These are phyloP conservation scores for Erigeron philadelphicus DNA, from an alignment of 140 eudicot genomes.

Conservation along the genomic window DNA sequence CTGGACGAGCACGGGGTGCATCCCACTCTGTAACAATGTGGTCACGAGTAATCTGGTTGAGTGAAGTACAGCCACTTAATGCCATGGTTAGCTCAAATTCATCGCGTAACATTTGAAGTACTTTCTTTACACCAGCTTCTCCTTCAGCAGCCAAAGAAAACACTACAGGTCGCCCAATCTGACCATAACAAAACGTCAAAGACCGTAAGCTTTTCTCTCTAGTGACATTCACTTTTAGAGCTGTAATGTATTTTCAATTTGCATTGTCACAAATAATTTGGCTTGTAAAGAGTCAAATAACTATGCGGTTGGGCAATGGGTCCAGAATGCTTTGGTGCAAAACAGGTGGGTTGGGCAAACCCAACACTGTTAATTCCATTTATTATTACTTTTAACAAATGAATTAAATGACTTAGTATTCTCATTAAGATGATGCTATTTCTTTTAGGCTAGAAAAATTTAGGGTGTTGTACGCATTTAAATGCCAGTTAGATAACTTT, in stretches of 20 bases:
- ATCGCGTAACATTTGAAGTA: constrained; percentile 80
- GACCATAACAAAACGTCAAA: not conserved
- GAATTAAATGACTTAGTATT: too few relatives aligned
- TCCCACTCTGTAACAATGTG: constrained; percentile 94
- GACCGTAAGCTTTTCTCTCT: not conserved
- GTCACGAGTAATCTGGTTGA: constrained; percentile 72
- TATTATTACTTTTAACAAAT: not conserved
- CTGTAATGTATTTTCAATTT: not conserved
- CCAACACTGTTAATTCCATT: not conserved
- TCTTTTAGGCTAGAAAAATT: not conserved
- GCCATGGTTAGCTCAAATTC: constrained; percentile 98
- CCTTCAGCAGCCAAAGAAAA: constrained; percentile 94
- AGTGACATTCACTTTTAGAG: too few relatives aligned
- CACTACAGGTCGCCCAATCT: constrained; percentile 98
- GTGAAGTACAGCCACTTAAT: constrained; percentile 76
- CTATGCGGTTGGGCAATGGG: not conserved
- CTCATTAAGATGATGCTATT: not conserved
- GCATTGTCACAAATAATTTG: not conserved
- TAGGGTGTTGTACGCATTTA: not conserved
- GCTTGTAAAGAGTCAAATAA: not conserved
- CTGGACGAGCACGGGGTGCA: constrained; percentile 49
- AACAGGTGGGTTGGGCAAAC: not conserved
- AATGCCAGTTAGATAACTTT: not conserved
- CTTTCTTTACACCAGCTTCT: constrained; percentile 87
- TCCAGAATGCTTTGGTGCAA: not conserved